phyloP scores from a whole-genome alignment of 2,329 filamentous ascomycete species.

The Talaromyces pinophilus region DNA sequence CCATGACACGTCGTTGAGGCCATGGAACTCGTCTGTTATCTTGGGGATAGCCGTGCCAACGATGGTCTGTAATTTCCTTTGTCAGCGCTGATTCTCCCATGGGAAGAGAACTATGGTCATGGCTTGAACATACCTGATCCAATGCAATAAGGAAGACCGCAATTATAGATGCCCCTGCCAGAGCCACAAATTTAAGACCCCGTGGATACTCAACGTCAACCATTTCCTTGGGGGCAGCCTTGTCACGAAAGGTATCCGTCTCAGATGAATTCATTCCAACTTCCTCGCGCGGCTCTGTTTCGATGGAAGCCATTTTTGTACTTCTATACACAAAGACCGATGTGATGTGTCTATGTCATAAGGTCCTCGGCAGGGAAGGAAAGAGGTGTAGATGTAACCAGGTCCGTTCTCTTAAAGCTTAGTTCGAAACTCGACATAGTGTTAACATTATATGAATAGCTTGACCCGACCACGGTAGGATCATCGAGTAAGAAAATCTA shows the following conservation, averaged over 20 bases:
- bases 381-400: not conserved
- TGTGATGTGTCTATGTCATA: not conserved
- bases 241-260: not conserved
- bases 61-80: slow-evolving; percentile 3
- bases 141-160: not conserved
- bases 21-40: slow-evolving; percentile 22
- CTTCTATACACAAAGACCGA: not conserved
- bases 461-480: not conserved
- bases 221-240: not conserved
- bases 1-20: slow-evolving; percentile 15
- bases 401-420: not conserved
- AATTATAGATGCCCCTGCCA: slow-evolving; percentile 1
- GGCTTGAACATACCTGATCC: not conserved
- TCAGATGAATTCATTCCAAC: not conserved
- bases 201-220: not conserved
- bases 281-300: not conserved
- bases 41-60: slow-evolving; percentile 18
- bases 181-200: not conserved
- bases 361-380: not conserved
- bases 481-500: not conserved
- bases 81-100: not conserved
- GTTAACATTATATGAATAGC: not conserved
- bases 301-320: not conserved
- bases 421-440: not conserved
- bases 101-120: too few relatives aligned